These are phyloP conservation scores for Stygiomarasmius scandens DNA, from an alignment of 1,284 basidiomycete genomes.

Conservation along the genomic window DNA sequence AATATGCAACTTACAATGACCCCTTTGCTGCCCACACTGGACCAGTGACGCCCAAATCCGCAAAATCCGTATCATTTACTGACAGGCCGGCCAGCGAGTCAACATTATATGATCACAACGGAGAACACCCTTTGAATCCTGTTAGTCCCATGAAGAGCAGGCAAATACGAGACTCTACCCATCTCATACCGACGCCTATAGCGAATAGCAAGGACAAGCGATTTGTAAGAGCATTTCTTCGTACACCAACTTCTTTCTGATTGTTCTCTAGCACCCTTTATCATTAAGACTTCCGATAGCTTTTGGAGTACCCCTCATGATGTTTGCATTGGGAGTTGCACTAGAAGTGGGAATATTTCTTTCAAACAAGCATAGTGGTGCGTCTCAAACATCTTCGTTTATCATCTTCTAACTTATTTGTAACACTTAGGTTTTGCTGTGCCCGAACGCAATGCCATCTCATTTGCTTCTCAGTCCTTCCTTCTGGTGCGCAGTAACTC, in stretches of 20 bases:
- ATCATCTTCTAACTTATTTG: background rate
- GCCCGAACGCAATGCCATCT: constrained; percentile 48
- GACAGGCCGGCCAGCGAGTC: background rate
- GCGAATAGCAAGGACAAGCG: constrained; percentile 35
- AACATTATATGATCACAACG: background rate
- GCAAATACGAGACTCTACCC: constrained; percentile 37
- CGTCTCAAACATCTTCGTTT: constrained; percentile 15
- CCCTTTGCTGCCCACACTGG: background rate
- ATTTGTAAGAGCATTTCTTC: constrained; percentile 39
- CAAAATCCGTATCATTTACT: background rate
- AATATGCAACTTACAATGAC: background rate
- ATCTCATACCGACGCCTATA: constrained; percentile 48
- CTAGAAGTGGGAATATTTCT: constrained; percentile 48
- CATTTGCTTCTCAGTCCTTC: constrained; percentile 53
- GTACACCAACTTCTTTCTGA: background rate
- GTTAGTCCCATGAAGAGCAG: background rate
- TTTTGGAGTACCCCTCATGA: constrained; percentile 40
- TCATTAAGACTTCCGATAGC: constrained; percentile 46
- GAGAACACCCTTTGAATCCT: background rate
- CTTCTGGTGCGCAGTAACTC: constrained; percentile 43
- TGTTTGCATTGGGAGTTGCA: constrained; percentile 50
- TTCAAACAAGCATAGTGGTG: constrained; percentile 48
- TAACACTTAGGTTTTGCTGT: constrained; percentile 51
- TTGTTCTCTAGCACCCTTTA: constrained; percentile 44
- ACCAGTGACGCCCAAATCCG: background rate